Conservation (phyloP, 2,329 filamentous ascomycete genomes). For the Sporothrix protearum region DNA sequence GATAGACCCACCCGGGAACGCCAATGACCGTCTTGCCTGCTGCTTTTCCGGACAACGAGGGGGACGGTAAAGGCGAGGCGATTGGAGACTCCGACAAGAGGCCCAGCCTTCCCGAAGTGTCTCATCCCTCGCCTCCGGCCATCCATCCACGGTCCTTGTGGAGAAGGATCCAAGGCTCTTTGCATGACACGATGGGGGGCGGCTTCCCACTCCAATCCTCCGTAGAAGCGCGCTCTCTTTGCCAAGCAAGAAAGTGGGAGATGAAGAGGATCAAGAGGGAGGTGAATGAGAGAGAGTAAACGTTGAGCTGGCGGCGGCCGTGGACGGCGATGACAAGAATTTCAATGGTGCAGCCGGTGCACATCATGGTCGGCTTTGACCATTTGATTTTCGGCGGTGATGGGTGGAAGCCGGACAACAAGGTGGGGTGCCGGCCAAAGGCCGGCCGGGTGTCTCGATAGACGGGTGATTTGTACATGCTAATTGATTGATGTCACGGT, state of each 20-base stretch:
- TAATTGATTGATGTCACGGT: background rate
- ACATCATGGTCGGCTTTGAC: constrained; percentile 26
- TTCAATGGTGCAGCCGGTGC: constrained; percentile 22
- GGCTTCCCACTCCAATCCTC: background rate
- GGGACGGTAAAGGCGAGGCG: background rate
- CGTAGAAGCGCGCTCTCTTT: background rate
- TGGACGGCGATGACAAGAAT: constrained; percentile 22
- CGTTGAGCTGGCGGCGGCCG: constrained; percentile 16
- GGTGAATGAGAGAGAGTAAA: background rate
- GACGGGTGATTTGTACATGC: background rate
- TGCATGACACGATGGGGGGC: background rate
- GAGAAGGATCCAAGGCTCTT: background rate
- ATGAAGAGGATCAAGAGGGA: background rate
- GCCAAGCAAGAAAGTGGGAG: background rate
- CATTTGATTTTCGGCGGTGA: constrained; percentile 20
- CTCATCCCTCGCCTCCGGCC: constrained; percentile 1
- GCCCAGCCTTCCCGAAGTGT: background rate
- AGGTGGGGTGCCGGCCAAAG: background rate
- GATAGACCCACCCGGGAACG: background rate
- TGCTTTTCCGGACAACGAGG: background rate
- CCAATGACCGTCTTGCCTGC: constrained; percentile 12
- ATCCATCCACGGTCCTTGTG: background rate
- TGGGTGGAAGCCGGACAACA: constrained; percentile 13
- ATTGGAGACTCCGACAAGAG: background rate
- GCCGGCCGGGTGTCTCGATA: background rate